These are phyloP conservation scores for Trichoderma brevicompactum DNA, from an alignment of 2,329 filamentous ascomycete genomes.

Conservation along the genomic window DNA sequence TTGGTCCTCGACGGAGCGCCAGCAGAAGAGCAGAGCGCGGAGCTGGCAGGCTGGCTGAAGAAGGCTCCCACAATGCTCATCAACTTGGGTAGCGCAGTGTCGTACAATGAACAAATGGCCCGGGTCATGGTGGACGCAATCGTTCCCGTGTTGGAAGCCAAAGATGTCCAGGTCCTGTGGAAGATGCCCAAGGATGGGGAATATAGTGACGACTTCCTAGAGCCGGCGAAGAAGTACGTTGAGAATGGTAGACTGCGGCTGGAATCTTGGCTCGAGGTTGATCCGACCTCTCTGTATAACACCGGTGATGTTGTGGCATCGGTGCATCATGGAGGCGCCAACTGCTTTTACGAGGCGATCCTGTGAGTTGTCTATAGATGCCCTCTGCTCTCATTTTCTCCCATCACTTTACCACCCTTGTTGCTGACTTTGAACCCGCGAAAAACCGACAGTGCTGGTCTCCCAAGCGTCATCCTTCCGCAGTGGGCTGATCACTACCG, in stretches of 20 bases:
- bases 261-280: too few relatives aligned
- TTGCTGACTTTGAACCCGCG: background rate
- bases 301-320: too few relatives aligned
- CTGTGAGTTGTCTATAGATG: too few relatives aligned
- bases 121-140: slow-evolving; percentile 37
- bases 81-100: slow-evolving; percentile 51
- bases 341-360: slow-evolving; percentile 18
- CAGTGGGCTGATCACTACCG: slow-evolving; percentile 53
- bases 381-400: background rate
- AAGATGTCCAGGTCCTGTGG: slow-evolving; percentile 41
- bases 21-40: slow-evolving; percentile 46
- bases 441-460: slow-evolving; percentile 41
- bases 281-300: too few relatives aligned
- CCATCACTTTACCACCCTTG: background rate
- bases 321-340: too few relatives aligned
- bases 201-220: too few relatives aligned
- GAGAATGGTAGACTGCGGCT: too few relatives aligned
- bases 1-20: slow-evolving; percentile 48
- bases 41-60: slow-evolving; percentile 49
- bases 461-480: slow-evolving; percentile 53
- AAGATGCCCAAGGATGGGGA: slow-evolving; percentile 32
- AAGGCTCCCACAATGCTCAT: slow-evolving; percentile 50
- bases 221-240: too few relatives aligned
- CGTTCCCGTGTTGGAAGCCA: slow-evolving; percentile 31
- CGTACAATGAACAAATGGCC: slow-evolving; percentile 34